Evolutionary conservation across 768 basidiomycete genomes (phyloP).

Genomic region (Lyophyllum atratum): DNA sequence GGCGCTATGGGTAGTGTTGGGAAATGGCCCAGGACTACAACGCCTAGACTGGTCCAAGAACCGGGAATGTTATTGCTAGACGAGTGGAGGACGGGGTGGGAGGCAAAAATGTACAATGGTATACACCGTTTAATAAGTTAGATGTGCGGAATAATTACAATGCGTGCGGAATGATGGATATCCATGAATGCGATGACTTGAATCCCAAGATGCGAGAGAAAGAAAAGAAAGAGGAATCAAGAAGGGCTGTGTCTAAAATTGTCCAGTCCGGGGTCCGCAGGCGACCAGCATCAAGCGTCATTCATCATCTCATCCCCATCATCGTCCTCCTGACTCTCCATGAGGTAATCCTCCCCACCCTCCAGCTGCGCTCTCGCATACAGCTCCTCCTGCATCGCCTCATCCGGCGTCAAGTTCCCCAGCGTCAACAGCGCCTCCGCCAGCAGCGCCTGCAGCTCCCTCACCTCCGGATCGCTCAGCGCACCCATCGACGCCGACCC

Average conservation of each 20-base stretch:
- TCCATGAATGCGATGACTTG: neutral
- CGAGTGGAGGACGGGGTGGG: neutral
- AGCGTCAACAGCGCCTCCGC: constrained; percentile 60
- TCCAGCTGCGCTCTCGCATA: constrained; percentile 53
- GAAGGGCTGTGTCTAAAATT: neutral
- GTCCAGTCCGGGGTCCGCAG: neutral
- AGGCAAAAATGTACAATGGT: neutral
- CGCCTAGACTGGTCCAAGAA: too few species aligned
- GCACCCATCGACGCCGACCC: constrained; percentile 22
- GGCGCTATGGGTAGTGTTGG: neutral
- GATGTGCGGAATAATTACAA: neutral
- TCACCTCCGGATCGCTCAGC: constrained; percentile 17
- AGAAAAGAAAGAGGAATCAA: neutral
- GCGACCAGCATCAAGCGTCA: constrained; percentile 3
- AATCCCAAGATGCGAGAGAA: neutral
- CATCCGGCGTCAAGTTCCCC: constrained; percentile 57
- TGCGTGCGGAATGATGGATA: neutral
- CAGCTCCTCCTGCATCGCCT: constrained; percentile 48
- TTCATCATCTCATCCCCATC: constrained; percentile 21
- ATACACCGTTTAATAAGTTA: neutral
- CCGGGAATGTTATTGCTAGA: too few species aligned
- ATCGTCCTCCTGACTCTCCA: constrained; percentile 27
- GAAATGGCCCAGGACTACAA: too few species aligned
- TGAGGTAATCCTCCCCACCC: constrained; percentile 40
- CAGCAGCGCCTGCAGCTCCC: constrained; percentile 38